phyloP scores from a whole-genome alignment of 2,329 filamentous ascomycete species.

The Penicillium concentricum region DNA sequence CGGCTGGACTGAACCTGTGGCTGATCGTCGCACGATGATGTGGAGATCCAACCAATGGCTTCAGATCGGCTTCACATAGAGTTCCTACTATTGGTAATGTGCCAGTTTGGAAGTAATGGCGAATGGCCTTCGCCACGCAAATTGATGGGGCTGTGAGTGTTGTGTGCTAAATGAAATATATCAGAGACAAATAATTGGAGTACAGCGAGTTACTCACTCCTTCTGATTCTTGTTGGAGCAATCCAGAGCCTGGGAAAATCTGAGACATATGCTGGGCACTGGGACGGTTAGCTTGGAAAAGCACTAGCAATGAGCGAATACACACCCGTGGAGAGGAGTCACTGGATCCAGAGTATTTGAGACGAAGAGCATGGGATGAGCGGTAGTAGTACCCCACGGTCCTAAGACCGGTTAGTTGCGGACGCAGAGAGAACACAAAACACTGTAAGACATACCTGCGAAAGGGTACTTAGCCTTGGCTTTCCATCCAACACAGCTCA shows the following conservation, averaged over 20 bases:
- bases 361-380: constrained; percentile 58
- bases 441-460: constrained; percentile 25
- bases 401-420: constrained; percentile 13
- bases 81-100: constrained; percentile 35
- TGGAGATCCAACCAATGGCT: constrained; percentile 29
- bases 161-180: constrained; percentile 28
- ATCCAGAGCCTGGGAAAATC: constrained; percentile 44
- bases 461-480: constrained; percentile 35
- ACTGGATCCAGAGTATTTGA: constrained; percentile 60
- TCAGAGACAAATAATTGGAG: background rate
- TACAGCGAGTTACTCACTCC: constrained; percentile 32
- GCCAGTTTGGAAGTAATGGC: constrained; percentile 45
- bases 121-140: constrained; percentile 38
- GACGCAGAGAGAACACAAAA: background rate
- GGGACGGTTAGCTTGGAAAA: background rate
- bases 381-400: constrained; percentile 31
- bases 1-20: constrained; percentile 9
- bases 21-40: background rate
- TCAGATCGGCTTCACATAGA: constrained; percentile 39
- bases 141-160: constrained; percentile 36
- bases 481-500: constrained; percentile 41
- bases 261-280: constrained; percentile 39
- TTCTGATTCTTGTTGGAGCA: constrained; percentile 48
- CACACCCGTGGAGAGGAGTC: constrained; percentile 50
- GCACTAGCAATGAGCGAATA: background rate